Percentiles rank a stretch among this genome's conserved stretches.
Conservation (phyloP, 352 stramenopile genomes). For the Globisporangium carolinianum region DNA sequence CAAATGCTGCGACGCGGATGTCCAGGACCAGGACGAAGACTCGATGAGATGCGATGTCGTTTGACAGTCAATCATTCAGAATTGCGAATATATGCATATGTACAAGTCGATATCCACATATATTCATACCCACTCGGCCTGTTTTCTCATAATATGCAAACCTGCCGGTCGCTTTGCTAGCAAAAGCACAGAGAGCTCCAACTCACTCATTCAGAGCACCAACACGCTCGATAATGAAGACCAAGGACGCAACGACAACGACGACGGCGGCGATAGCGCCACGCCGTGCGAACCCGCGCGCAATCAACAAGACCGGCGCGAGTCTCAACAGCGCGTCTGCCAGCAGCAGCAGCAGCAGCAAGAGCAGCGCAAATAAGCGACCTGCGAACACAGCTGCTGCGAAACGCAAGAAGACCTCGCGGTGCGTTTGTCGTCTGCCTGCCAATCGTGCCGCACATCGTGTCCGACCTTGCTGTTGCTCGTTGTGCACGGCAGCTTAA, state of each 20-base stretch:
- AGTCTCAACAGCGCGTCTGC: slow-evolving; percentile 5
- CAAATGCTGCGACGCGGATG: too few relatives aligned
- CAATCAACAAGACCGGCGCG: slow-evolving; percentile 8
- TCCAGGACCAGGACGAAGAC: too few relatives aligned
- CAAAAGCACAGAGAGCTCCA: too few relatives aligned
- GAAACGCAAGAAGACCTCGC: slow-evolving; percentile 7
- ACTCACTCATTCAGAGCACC: background rate
- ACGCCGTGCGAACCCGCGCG: slow-evolving; percentile 1
- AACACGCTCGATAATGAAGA: background rate
- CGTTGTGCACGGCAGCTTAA: background rate
- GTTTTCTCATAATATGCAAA: too few relatives aligned
- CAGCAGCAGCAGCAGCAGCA: background rate
- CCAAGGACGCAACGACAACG: slow-evolving; percentile 1
- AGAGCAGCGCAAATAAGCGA: background rate
- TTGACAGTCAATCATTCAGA: too few relatives aligned
- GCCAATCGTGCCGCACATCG: background rate
- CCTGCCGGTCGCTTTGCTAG: too few relatives aligned
- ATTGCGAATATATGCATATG: too few relatives aligned
- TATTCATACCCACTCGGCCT: too few relatives aligned
- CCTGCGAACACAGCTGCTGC: background rate
- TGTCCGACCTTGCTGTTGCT: too few relatives aligned
- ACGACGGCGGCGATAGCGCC: background rate
- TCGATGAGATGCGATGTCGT: too few relatives aligned
- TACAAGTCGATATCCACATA: too few relatives aligned
- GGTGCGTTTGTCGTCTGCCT: background rate